phyloP scores from a whole-genome alignment of 2,329 filamentous ascomycete species.

The Apiospora malaysiana region DNA sequence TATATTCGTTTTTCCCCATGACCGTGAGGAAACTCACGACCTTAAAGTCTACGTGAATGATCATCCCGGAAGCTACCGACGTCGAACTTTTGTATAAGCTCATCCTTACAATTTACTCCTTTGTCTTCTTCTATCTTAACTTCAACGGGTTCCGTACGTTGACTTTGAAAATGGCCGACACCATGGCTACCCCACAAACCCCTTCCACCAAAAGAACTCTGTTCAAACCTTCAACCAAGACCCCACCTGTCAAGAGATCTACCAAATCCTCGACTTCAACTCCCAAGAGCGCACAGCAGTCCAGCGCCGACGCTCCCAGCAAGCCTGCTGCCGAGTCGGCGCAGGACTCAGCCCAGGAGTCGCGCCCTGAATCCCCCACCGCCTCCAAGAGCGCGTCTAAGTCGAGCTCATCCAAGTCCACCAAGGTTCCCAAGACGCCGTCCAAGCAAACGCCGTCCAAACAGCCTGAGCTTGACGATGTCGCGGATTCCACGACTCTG shows the following conservation, averaged over 20 bases:
- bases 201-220: slow-evolving; percentile 36
- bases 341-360: slow-evolving; percentile 16
- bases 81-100: slow-evolving; percentile 28
- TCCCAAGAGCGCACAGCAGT: background rate
- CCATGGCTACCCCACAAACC: slow-evolving; percentile 34
- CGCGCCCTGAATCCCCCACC: background rate
- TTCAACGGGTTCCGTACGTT: slow-evolving; percentile 30
- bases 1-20: background rate
- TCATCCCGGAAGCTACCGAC: background rate
- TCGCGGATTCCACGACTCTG: background rate
- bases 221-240: slow-evolving; percentile 41
- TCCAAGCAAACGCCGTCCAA: slow-evolving; percentile 11
- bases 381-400: slow-evolving; percentile 5
- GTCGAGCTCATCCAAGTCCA: background rate
- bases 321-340: background rate
- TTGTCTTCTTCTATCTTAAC: slow-evolving; percentile 33
- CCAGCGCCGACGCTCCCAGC: background rate
- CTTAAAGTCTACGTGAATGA: slow-evolving; percentile 7
- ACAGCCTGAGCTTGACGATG: slow-evolving; percentile 6
- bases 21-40: slow-evolving; percentile 8
- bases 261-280: slow-evolving; percentile 2
- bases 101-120: slow-evolving; percentile 33
- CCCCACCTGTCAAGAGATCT: slow-evolving; percentile 34
- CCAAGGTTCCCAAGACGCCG: background rate
- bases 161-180: slow-evolving; percentile 35